Evolutionary conservation across 129 eudicot genomes (phyloP), one percentile per base, ranked within the genome.

Genomic region (Escallonia herrerae): DNA sequence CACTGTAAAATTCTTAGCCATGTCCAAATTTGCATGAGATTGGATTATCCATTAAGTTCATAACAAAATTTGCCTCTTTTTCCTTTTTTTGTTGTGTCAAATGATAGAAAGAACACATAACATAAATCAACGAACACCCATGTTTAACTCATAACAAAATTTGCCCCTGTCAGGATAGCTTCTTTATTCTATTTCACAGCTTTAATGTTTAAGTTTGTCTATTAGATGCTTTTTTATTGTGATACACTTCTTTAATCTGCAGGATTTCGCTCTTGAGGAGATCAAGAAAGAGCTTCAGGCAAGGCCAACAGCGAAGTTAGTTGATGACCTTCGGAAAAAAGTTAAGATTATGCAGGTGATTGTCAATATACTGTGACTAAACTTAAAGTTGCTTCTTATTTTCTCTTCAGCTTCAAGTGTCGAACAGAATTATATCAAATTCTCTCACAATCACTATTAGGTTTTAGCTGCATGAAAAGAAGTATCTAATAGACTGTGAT

Each of bases 251-350:
- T 43, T 65, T 62, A 40, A 79, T 77, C 56, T 66, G 58, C 86
- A 94, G 99, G 99, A 94, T 71, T 70, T 68, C 72, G 86, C 88
- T 49, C 83, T 94, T 75, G 83, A 80, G 72, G 95, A 86, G 70
- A 63, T 86, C 61, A 84, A 77, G 84, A 89, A 89, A 74, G 84
- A 94, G 86, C 78, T 94, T 58, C 90, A 82, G 71, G 77, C 83
- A 15, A 77, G 99, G 73, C 99, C 99, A 53, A 94, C 95, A 6
- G 82, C 74, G 52, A 94, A 94, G 64, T 65, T 89, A 70, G 93
- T 94, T 14, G 95, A 94, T 6, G 97, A 94, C 74, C 80, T 94
- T 67, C 95, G 96, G 55, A 94, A 94, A 78, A 94, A 94, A 78
- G 89, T 94, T 14, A 84, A 94, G 76, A 94, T 94, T 51, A 73